Base-by-base conservation (phyloP, 345 rosid species). In the Brassica nigra region DNA sequence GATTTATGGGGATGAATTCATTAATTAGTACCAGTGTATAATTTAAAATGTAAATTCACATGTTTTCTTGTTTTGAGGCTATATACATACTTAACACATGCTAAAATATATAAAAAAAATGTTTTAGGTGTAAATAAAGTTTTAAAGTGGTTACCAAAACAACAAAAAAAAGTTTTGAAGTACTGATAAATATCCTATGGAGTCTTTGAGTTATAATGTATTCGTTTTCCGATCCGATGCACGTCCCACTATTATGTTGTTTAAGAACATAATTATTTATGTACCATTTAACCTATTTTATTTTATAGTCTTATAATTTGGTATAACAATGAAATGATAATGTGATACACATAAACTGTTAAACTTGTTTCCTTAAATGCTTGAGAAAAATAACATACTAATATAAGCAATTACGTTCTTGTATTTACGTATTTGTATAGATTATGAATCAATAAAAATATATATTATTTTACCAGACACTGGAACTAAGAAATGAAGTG, bases 231-330 rank as follows among this genome's bases (percentile, higher is more conserved):
- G 18, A 62, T 23, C 10, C 39, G 18, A 62, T 42, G 59, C 59
- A 39, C 18, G 29, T 59, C 54, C 66, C 20, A 71, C 27, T 57
- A 29, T 42, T 55, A 55, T 52, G 20, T 57, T 62, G 18, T 47
- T 29, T 52, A 8, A 11, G 15, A 62, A 14, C 57, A 37, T 11
- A 7, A 15, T 15, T 54, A 12, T 18, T 20, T 49, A 14, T 18
- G 49, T 74, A 74, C 78, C 71, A 52, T 34, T 33, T 52, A 33
- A 10, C 64, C 3, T 59, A 59, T 59, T 27, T 52, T 6, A 2
- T 12, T 49, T 28, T n/a, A 34, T 64, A 18, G 36, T 34, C 9
- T 12, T 20, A 31, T 14, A 1, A 0, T 31, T 54, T 36, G 55
- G 10, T 65, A 74, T 33, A 49, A n/a, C 39, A 49, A 49, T 8